A percentile compares a stretch with the other conserved stretches of the same genome.
Conservation (phyloP, 129 eudicot species). For the Pulicaria dysenterica region DNA sequence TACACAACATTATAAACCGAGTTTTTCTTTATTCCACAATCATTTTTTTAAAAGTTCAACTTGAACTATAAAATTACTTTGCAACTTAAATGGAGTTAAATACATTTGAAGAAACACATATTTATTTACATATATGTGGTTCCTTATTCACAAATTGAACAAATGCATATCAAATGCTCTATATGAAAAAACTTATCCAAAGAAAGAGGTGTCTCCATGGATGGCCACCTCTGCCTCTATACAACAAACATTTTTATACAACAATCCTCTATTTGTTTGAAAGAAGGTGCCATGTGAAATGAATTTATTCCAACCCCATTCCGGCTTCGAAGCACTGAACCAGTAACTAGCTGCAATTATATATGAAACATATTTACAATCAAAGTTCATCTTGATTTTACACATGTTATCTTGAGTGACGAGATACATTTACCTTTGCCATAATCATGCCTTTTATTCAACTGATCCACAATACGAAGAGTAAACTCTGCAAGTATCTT, state of each 20-base stretch:
- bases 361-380: background rate
- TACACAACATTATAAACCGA: too few relatives aligned
- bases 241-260: constrained; percentile 42
- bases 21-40: too few relatives aligned
- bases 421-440: constrained; percentile 39
- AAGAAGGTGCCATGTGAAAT: constrained; percentile 36
- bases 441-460: constrained; percentile 35
- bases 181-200: constrained; percentile 13
- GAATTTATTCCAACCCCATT: constrained; percentile 55
- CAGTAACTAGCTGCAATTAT: constrained; percentile 54
- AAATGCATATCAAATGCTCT: background rate
- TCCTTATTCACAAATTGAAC: constrained; percentile 6
- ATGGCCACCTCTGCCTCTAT: constrained; percentile 56
- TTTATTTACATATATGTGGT: background rate
- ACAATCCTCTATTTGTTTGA: constrained; percentile 30
- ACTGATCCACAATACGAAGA: constrained; percentile 52
- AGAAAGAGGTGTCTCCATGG: constrained; percentile 39
- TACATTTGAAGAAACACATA: background rate
- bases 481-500: constrained; percentile 53
- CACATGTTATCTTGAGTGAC: background rate
- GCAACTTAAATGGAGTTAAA: background rate
- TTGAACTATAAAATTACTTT: constrained; percentile 9
- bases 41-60: background rate
- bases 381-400: background rate
- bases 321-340: constrained; percentile 45